Evolutionary conservation across 2,329 filamentous ascomycete species (phyloP).

Genomic region (Pyrenochaeta sp.): DNA sequence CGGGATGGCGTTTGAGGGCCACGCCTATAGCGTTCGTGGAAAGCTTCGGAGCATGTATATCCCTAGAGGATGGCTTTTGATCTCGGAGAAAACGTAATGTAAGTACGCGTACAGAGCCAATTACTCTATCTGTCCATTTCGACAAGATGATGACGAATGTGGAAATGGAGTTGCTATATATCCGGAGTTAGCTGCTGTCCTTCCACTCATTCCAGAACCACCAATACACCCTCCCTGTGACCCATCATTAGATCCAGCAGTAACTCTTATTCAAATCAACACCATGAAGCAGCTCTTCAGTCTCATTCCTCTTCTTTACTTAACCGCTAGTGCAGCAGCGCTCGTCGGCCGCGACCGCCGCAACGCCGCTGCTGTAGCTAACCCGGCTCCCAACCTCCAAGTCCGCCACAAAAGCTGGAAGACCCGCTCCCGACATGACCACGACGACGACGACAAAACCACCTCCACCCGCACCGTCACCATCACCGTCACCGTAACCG

Average conservation of each 20-base stretch:
- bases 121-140: background rate
- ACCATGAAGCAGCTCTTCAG: background rate
- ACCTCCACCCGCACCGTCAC: background rate
- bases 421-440: background rate
- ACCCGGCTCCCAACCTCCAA: background rate
- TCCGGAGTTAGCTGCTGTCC: background rate
- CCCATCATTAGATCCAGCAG: background rate
- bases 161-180: background rate
- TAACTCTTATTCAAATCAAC: background rate
- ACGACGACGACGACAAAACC: background rate
- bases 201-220: background rate
- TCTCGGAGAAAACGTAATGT: background rate
- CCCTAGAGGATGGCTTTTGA: too few relatives aligned
- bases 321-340: background rate
- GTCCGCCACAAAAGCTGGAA: conserved; percentile 1
- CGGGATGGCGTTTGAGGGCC: background rate
- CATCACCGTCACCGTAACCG: conserved; percentile 1
- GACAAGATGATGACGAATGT: background rate
- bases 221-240: background rate
- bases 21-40: background rate
- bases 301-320: background rate
- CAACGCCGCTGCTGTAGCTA: background rate
- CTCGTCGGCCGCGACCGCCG: background rate
- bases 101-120: background rate
- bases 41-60: background rate